These are phyloP conservation scores for Cymbopogon flexuosus DNA, from an alignment of 202 grass and related monocot species.

Conservation along the genomic window DNA sequence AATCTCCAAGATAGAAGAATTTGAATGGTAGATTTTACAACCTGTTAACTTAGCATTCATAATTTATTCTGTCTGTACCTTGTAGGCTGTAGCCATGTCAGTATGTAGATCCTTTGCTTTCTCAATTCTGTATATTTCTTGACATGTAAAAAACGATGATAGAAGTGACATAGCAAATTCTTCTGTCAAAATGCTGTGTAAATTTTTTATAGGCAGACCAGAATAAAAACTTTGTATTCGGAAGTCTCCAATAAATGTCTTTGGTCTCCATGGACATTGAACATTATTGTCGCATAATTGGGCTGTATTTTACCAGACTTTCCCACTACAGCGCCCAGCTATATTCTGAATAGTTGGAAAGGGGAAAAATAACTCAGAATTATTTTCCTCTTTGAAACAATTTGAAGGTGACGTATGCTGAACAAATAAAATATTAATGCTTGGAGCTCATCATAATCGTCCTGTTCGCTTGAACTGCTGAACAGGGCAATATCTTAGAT, in stretches of 20 bases:
- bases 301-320: neutral
- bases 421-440: too few species aligned
- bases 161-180: conserved; percentile 38
- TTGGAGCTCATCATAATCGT: too few species aligned
- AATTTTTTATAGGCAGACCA: conserved; percentile 19
- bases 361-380: neutral
- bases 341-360: neutral
- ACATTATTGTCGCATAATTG: neutral
- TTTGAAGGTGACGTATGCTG: neutral
- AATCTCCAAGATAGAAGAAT: conserved; percentile 59
- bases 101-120: conserved; percentile 24
- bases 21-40: conserved; percentile 23
- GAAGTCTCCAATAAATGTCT: neutral
- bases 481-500: too few species aligned
- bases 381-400: neutral
- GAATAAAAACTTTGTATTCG: conserved; percentile 7
- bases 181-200: conserved; percentile 38
- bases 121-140: conserved; percentile 48
- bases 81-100: conserved; percentile 36
- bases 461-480: too few species aligned
- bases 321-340: neutral
- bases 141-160: conserved; percentile 25
- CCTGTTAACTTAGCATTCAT: conserved; percentile 24
- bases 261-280: neutral
- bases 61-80: conserved; percentile 33